A percentile compares a stretch with the other conserved stretches of the same genome.
Conservation (phyloP, 805 yeast species). For the Metschnikowia vanudenii region DNA sequence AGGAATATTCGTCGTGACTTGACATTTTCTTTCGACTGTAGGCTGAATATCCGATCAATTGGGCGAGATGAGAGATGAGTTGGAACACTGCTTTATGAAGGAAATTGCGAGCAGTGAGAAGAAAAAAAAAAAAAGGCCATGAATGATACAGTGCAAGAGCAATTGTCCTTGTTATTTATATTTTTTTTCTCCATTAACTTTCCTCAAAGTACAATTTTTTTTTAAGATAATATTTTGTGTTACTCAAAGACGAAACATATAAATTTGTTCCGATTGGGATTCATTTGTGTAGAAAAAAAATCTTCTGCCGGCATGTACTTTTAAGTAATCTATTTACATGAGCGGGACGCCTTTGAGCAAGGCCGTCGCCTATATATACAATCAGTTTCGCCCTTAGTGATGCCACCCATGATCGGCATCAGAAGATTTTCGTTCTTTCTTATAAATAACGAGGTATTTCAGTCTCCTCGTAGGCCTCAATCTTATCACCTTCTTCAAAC, state of each 20-base stretch:
- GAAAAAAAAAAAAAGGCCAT: background rate
- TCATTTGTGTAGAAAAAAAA: background rate
- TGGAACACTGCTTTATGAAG: background rate
- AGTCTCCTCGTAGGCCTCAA: conserved; percentile 71
- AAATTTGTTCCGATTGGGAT: no score
- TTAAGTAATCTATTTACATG: conserved; percentile 3
- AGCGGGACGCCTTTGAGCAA: background rate
- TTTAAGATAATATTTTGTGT: background rate
- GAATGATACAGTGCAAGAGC: background rate
- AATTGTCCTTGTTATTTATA: background rate
- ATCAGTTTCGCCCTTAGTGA: background rate
- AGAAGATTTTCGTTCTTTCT: conserved; percentile 3
- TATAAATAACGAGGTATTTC: conserved; percentile 38
- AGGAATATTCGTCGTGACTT: conserved; percentile 49
- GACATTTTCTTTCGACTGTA: conserved; percentile 25
- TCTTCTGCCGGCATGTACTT: background rate
- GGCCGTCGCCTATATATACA: background rate
- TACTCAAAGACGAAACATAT: no score
- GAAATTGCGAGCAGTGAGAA: background rate
- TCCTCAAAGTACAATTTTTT: background rate
- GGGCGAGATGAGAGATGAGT: conserved; percentile 1
- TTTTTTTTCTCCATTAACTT: background rate
- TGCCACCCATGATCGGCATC: background rate
- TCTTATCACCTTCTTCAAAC: conserved; percentile 70
- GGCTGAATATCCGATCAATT: background rate